Conservation (phyloP, 139 green algal species). For the Pycnococcus provasolii region DNA sequence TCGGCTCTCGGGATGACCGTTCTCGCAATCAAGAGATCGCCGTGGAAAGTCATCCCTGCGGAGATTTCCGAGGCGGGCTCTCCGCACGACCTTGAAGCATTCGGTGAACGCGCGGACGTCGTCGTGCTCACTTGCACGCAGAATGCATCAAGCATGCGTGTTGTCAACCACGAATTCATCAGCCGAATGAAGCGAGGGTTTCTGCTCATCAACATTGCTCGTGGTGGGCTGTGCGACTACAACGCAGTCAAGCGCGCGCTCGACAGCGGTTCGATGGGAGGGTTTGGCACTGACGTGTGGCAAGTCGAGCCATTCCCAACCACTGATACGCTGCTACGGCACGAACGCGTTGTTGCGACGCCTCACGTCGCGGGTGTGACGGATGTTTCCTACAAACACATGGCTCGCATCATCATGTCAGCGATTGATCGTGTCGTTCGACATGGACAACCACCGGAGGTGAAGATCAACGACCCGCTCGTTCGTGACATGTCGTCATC, state of each 20-base stretch:
- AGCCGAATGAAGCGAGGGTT: constrained; percentile 35
- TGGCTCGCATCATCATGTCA: constrained; percentile 39
- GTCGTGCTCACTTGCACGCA: constrained; percentile 41
- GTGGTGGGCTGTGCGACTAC: constrained; percentile 50
- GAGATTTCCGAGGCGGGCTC: constrained; percentile 11
- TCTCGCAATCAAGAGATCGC: neutral
- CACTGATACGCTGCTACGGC: constrained; percentile 27
- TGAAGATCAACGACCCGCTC: no score
- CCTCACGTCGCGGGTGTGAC: constrained; percentile 60
- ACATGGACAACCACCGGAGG: no score
- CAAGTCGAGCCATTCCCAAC: constrained; percentile 47
- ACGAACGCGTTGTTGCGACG: constrained; percentile 38
- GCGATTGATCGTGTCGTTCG: no score
- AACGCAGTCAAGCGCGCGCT: constrained; percentile 34
- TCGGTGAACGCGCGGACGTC: constrained; percentile 29
- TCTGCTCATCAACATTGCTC: constrained; percentile 48
- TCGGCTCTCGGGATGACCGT: neutral
- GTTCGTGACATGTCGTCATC: no score
- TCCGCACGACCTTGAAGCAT: constrained; percentile 15
- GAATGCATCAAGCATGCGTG: constrained; percentile 27
- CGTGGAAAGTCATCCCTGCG: neutral
- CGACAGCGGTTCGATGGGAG: constrained; percentile 33
- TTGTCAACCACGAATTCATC: constrained; percentile 41
- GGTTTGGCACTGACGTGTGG: constrained; percentile 49
- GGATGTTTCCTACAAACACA: constrained; percentile 43